These are phyloP conservation scores for Kazachstania taianensis DNA, from an alignment of 805 yeast species.

Conservation along the genomic window DNA sequence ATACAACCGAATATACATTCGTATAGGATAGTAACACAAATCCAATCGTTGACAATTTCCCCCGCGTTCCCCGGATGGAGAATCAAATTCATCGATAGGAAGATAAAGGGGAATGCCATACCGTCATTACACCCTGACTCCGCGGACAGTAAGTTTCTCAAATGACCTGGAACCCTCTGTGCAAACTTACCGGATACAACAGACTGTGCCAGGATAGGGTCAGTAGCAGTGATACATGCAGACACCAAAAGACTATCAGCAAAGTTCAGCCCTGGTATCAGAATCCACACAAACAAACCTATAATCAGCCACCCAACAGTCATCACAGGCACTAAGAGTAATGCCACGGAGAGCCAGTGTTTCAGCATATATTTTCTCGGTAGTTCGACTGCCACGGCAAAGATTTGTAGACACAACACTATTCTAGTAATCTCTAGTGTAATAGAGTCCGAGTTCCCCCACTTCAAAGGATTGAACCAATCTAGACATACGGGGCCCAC, in stretches of 20 bases:
- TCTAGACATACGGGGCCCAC: slow-evolving; percentile 79
- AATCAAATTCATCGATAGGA: slow-evolving; percentile 56
- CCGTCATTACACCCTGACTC: slow-evolving; percentile 90
- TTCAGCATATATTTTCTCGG: slow-evolving; percentile 81
- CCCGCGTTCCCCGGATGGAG: slow-evolving; percentile 55
- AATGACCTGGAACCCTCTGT: slow-evolving; percentile 83
- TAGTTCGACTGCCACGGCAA: slow-evolving; percentile 88
- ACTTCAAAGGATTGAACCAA: slow-evolving; percentile 72
- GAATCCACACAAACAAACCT: slow-evolving; percentile 67
- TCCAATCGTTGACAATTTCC: slow-evolving; percentile 71
- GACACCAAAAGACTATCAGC: slow-evolving; percentile 62
- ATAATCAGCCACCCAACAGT: slow-evolving; percentile 80
- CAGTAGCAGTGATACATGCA: slow-evolving; percentile 91
- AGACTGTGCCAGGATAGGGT: slow-evolving; percentile 90
- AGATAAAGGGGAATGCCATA: slow-evolving; percentile 89
- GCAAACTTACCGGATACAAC: slow-evolving; percentile 90
- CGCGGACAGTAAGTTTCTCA: slow-evolving; percentile 72
- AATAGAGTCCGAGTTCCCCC: slow-evolving; percentile 80
- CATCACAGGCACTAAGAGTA: slow-evolving; percentile 79
- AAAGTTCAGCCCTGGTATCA: slow-evolving; percentile 66
- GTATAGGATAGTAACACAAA: slow-evolving; percentile 62
- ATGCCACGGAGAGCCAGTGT: slow-evolving; percentile 70
- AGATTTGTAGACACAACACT: slow-evolving; percentile 77
- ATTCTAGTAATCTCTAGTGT: slow-evolving; percentile 78
- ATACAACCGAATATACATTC: slow-evolving; percentile 75